A percentile compares a stretch with the other conserved stretches of the same genome.
Evolutionary conservation across 2,329 filamentous ascomycete species (phyloP).

Genomic region (Penicillium sp.): DNA sequence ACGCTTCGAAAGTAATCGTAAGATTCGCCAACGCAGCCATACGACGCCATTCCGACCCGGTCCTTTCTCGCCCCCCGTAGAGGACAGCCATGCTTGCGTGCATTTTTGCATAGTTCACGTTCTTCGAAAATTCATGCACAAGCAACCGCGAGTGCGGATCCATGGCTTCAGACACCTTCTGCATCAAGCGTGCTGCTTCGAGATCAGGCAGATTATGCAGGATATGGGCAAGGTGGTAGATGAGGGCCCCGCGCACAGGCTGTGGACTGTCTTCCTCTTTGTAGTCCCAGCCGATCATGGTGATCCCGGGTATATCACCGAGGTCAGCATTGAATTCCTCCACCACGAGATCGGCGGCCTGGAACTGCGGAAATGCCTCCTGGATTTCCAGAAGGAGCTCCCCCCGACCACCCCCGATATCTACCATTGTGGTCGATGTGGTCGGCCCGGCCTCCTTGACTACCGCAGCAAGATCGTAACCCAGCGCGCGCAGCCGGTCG

Average conservation of each 20-base stretch:
- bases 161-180: slow-evolving; percentile 44
- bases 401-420: slow-evolving; percentile 45
- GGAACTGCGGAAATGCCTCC: slow-evolving; percentile 36
- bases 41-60: slow-evolving; percentile 40
- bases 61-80: slow-evolving; percentile 41
- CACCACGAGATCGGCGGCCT: slow-evolving; percentile 35
- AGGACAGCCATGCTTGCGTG: slow-evolving; percentile 45
- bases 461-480: slow-evolving; percentile 38
- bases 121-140: slow-evolving; percentile 45
- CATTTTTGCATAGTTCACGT: slow-evolving; percentile 39
- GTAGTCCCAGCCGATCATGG: slow-evolving; percentile 42
- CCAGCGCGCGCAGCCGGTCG: slow-evolving; percentile 34
- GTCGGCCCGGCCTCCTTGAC: slow-evolving; percentile 22
- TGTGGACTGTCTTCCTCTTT: slow-evolving; percentile 39
- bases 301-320: slow-evolving; percentile 31
- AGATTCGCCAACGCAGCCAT: slow-evolving; percentile 40
- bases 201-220: slow-evolving; percentile 45
- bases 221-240: slow-evolving; percentile 43
- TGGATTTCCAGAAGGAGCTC: slow-evolving; percentile 44
- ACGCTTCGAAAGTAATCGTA: slow-evolving; percentile 42
- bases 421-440: slow-evolving; percentile 35
- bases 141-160: slow-evolving; percentile 38
- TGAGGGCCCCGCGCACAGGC: slow-evolving; percentile 37
- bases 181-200: slow-evolving; percentile 40
- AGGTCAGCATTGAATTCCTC: slow-evolving; percentile 44